phyloP scores from a whole-genome alignment of 202 grass and related monocot species.

The Miscanthus sacchariflorus region DNA sequence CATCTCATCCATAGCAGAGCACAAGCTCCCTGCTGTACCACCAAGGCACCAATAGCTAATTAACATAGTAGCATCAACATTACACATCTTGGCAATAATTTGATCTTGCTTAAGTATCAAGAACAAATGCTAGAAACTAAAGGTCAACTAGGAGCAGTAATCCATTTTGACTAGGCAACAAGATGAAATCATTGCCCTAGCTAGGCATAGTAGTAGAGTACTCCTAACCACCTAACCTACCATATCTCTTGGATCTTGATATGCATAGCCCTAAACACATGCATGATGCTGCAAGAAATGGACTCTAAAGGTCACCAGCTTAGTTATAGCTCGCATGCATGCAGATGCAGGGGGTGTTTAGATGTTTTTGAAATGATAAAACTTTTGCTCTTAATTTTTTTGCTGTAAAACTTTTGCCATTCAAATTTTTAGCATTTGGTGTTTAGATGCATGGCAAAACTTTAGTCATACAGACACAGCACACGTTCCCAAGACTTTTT shows the following conservation, averaged over 20 bases:
- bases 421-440: too few species aligned
- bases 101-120: not conserved
- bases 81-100: not conserved
- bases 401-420: too few species aligned
- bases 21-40: not conserved
- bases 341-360: not conserved
- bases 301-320: not conserved
- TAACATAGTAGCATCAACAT: not conserved
- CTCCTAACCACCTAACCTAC: slow-evolving; percentile 39
- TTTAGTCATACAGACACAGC: too few species aligned
- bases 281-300: slow-evolving; percentile 38
- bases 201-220: not conserved
- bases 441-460: too few species aligned
- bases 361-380: too few species aligned
- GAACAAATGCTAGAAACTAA: not conserved
- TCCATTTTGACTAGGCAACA: not conserved
- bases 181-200: slow-evolving; percentile 24
- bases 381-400: too few species aligned
- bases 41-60: not conserved
- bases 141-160: not conserved
- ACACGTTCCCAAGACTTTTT: too few species aligned
- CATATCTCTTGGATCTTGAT: slow-evolving; percentile 52
- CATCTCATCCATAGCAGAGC: not conserved
- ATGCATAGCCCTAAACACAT: slow-evolving; percentile 47
- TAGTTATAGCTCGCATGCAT: slow-evolving; percentile 8